phyloP scores from a whole-genome alignment of 768 basidiomycete species.

The Gyrodon lividus region DNA sequence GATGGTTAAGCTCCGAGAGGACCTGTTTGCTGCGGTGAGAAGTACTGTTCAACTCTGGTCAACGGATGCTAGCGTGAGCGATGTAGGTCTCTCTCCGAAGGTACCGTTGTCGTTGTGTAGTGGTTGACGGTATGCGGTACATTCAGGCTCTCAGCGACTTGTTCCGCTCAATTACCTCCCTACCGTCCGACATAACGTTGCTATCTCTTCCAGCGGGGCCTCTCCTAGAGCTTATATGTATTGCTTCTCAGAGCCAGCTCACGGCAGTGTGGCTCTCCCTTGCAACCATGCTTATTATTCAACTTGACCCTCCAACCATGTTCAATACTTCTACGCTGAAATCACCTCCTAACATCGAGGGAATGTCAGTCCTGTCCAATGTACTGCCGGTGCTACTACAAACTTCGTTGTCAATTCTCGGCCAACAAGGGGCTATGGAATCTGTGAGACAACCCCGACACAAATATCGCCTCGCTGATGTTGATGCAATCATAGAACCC shows the following conservation, averaged over 20 bases:
- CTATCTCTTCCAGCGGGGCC: conserved; percentile 81
- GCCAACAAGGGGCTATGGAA: conserved; percentile 65
- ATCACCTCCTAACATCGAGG: conserved; percentile 51
- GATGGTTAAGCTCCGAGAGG: conserved; percentile 62
- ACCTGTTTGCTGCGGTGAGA: conserved; percentile 58
- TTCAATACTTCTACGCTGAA: conserved; percentile 43
- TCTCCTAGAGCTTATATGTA: conserved; percentile 73
- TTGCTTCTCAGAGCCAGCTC: conserved; percentile 66
- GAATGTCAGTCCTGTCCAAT: conserved; percentile 52
- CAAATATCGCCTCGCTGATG: not conserved
- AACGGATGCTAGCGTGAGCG: conserved; percentile 70
- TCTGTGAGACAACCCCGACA: conserved; percentile 44
- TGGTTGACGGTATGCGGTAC: conserved; percentile 3
- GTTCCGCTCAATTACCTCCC: conserved; percentile 81
- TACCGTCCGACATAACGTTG: conserved; percentile 74
- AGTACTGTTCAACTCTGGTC: conserved; percentile 74
- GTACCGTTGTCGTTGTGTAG: not conserved
- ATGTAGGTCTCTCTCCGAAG: conserved; percentile 50
- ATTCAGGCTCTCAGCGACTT: conserved; percentile 75
- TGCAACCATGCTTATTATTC: conserved; percentile 74
- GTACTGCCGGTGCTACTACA: conserved; percentile 59
- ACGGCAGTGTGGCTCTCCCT: conserved; percentile 85
- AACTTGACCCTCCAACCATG: conserved; percentile 71
- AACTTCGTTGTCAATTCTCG: conserved; percentile 51
- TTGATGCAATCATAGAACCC: conserved; percentile 62